Percentiles rank a stretch among this genome's conserved stretches.
Evolutionary conservation across 371 early-diverging fungal genomes (phyloP).

Genomic region (Mortierella sp.): DNA sequence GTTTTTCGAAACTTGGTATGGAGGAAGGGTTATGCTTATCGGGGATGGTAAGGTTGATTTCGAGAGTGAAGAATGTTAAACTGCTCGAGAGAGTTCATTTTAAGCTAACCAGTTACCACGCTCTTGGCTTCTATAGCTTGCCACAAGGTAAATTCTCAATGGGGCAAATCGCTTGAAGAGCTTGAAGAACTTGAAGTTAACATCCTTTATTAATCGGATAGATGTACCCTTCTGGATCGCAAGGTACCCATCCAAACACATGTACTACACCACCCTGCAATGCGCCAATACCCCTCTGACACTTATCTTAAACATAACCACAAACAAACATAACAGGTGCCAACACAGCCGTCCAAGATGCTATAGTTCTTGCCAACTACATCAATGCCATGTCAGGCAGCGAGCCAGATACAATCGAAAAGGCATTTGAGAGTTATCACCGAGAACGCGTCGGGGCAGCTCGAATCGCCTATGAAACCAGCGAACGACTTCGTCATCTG

Average conservation of each 20-base stretch:
- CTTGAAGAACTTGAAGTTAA: background rate
- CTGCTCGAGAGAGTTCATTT: no score
- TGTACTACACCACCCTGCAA: no score
- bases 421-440: conserved; percentile 13
- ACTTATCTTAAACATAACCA: no score
- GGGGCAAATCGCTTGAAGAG: background rate
- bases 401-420: background rate
- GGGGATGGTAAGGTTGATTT: conserved; percentile 22
- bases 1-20: conserved; percentile 34
- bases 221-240: conserved; percentile 22
- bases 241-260: conserved; percentile 7
- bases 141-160: conserved; percentile 17
- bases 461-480: conserved; percentile 21
- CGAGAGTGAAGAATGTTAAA: no score
- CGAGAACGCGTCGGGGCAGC: conserved; percentile 5
- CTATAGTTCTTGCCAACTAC: conserved; percentile 21
- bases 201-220: background rate
- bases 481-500: conserved; percentile 10
- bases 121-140: conserved; percentile 3
- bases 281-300: no score
- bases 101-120: background rate
- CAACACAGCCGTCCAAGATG: conserved; percentile 22
- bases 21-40: conserved; percentile 7
- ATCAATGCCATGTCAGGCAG: conserved; percentile 6
- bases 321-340: conserved; percentile 16